Evolutionary conservation across 768 basidiomycete species (phyloP), one percentile per base, ranked within the genome.

Genomic region (Leccinum longicurvipes): DNA sequence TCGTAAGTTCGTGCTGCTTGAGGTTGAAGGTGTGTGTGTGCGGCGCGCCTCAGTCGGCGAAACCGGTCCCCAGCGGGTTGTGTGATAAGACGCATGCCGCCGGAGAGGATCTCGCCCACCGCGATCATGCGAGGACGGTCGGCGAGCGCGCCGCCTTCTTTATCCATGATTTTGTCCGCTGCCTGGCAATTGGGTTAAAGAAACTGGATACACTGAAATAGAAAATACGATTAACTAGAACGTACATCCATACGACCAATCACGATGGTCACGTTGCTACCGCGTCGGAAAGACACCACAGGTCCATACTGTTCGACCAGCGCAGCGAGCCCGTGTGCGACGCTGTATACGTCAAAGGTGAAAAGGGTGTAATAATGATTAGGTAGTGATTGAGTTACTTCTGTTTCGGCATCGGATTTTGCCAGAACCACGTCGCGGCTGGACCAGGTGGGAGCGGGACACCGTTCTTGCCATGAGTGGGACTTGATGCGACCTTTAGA

Each of bases 131-230:
- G 61, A 11, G 83, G 83, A 31, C 84, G 69, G 59, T 85, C 83
- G 0, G 74, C 76, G 14, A 79, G 69, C 0, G 71, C 60, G 0
- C 76, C 78, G 0, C 83, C 82, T 60, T 83, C 79, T 46, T 80
- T 79, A 64, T 84, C 84, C 81, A 85, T 80, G 53, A 85, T 78
- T 4, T 84, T 81, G 0, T 79, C 71, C 0, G 82, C 82, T 3
- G 77, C 78, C 65, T 83, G 39, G 19, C 39, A 39, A 19, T 39
- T 10, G 39, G n/a, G n/a, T 4, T 39, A 39, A 6, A 39, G 36
- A 10, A 5, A 10, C 10, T 10, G n/a, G 17, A 36, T 36, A n/a
- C 17, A n/a, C 31, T 14, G 4, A 9, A 19, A 39, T 39, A 19
- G n/a, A 39, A 36, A 9, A n/a, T 10, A n/a, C 34, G n/a, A 5